phyloP scores from a whole-genome alignment of 1,284 basidiomycete species.

The Ustilago vetiveriae region DNA sequence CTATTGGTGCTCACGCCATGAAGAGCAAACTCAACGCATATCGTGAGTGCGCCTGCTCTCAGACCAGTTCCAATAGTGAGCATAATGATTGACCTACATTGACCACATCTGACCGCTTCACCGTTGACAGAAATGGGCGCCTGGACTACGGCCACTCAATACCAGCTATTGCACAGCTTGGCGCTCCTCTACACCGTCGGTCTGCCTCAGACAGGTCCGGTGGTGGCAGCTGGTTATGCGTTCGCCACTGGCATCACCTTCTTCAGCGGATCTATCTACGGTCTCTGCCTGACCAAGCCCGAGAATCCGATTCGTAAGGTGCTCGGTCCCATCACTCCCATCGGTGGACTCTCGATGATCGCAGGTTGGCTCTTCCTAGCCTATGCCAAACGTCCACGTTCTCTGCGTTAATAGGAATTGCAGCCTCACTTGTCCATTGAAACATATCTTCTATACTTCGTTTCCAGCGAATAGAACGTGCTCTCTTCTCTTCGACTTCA shows the following conservation, averaged over 20 bases:
- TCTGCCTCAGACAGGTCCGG: conserved; percentile 35
- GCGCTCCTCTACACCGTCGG: conserved; percentile 56
- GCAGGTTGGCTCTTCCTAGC: conserved; percentile 62
- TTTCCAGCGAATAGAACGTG: too few relatives aligned
- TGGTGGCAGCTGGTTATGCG: conserved; percentile 49
- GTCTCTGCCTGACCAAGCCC: conserved; percentile 57
- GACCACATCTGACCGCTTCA: neutral
- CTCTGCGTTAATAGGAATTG: conserved; percentile 11
- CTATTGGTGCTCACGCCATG: conserved; percentile 62
- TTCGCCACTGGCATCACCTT: conserved; percentile 62
- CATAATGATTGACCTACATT: neutral
- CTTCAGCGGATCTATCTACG: conserved; percentile 65
- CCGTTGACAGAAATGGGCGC: conserved; percentile 44
- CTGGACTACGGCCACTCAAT: conserved; percentile 62
- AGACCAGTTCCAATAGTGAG: neutral
- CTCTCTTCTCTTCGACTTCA: too few relatives aligned
- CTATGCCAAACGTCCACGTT: conserved; percentile 46
- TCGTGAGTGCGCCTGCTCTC: conserved; percentile 53
- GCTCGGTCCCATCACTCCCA: conserved; percentile 58
- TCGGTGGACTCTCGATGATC: conserved; percentile 63
- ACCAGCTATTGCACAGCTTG: conserved; percentile 63
- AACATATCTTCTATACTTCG: too few relatives aligned
- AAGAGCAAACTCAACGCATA: conserved; percentile 58
- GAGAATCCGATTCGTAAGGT: conserved; percentile 55
- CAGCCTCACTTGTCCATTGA: too few relatives aligned